Conservation (phyloP, 192 early-diverging fungal species). For the Backusella psychrophila region DNA sequence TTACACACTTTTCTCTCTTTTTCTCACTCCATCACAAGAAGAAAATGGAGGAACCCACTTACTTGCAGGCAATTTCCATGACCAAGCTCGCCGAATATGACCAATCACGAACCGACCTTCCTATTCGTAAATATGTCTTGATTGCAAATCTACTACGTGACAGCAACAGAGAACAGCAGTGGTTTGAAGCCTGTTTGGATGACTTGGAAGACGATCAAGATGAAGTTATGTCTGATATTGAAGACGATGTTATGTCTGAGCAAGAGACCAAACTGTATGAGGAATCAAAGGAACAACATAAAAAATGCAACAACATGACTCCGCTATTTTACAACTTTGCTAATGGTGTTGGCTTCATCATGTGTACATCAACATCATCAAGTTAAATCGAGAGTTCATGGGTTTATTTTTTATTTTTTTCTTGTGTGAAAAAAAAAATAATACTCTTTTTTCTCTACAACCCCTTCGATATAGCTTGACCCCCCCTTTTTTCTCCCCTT, state of each 20-base stretch:
- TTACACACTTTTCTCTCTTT: background rate
- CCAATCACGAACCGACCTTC: conserved; percentile 7
- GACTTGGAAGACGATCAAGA: background rate
- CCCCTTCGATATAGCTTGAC: background rate
- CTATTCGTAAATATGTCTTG: conserved; percentile 14
- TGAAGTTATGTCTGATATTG: background rate
- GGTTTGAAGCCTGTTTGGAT: conserved; percentile 9
- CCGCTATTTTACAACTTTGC: background rate
- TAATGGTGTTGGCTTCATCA: background rate
- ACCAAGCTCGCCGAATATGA: conserved; percentile 3
- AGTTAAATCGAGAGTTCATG: background rate
- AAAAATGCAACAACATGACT: background rate
- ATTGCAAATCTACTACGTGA: conserved; percentile 11
- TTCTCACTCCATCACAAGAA: background rate
- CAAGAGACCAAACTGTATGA: background rate
- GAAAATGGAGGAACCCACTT: background rate
- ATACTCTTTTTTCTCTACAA: background rate
- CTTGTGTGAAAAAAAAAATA: background rate
- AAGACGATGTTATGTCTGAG: background rate
- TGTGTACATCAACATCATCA: background rate
- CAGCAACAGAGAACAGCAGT: background rate
- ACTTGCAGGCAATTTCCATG: background rate
- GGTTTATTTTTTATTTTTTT: background rate
- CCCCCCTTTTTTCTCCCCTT: background rate
- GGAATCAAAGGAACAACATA: background rate